phyloP scores from a whole-genome alignment of 306 rosid species.

The Oxytropis ochrocephala region DNA sequence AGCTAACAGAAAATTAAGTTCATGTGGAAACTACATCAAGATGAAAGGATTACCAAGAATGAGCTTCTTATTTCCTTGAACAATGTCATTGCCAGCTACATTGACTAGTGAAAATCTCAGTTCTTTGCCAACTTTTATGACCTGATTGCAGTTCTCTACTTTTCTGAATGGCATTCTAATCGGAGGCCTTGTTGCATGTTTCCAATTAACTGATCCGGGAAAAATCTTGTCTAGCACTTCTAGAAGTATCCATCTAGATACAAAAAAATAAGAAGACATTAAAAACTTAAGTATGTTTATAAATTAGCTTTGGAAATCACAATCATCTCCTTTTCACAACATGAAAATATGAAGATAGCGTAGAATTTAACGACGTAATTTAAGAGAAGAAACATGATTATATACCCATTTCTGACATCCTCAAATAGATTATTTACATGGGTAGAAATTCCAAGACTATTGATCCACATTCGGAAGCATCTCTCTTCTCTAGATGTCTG shows the following conservation, averaged over 20 bases:
- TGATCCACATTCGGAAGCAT: constrained; percentile 92
- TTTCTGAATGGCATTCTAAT: constrained; percentile 93
- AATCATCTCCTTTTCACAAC: not conserved
- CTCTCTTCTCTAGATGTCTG: constrained; percentile 94
- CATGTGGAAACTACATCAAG: constrained; percentile 14
- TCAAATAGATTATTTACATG: constrained; percentile 76
- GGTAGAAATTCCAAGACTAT: constrained; percentile 79
- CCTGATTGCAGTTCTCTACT: constrained; percentile 96
- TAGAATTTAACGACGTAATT: not conserved
- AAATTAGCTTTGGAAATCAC: not conserved
- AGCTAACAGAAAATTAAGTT: not conserved
- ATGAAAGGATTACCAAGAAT: constrained; percentile 64
- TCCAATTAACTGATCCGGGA: constrained; percentile 85
- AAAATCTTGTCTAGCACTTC: constrained; percentile 90
- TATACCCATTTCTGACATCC: constrained; percentile 92
- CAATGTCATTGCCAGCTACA: constrained; percentile 87
- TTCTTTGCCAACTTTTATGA: constrained; percentile 61
- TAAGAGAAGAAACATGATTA: not conserved
- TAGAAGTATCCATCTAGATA: constrained; percentile 73
- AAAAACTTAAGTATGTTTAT: not conserved
- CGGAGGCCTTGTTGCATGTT: constrained; percentile 94
- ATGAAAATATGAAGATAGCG: not conserved
- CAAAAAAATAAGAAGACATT: constrained; percentile 13
- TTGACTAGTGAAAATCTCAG: constrained; percentile 82
- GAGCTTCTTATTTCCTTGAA: constrained; percentile 98